Evolutionary conservation across 2,329 filamentous ascomycete genomes (phyloP).

Genomic region (Colletotrichum musicola): DNA sequence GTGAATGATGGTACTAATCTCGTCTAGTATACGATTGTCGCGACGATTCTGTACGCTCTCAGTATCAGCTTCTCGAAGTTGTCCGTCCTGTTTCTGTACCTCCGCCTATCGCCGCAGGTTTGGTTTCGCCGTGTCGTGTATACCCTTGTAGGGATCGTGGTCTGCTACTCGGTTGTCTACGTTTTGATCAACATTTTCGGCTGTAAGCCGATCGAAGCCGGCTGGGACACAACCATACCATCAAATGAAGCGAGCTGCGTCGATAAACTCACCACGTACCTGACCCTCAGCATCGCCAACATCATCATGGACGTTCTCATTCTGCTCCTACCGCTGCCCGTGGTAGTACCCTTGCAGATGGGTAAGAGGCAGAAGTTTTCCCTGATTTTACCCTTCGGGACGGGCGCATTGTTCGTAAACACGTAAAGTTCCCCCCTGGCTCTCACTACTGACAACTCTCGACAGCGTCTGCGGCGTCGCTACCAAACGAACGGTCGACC

Average conservation of each 20-base stretch:
- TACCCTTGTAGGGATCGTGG: constrained; percentile 48
- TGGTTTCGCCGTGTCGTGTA: constrained; percentile 38
- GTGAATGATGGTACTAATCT: background rate
- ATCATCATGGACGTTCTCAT: constrained; percentile 31
- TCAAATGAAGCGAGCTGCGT: constrained; percentile 15
- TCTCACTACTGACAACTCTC: constrained; percentile 5
- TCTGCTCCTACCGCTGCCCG: constrained; percentile 18
- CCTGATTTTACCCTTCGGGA: constrained; percentile 24
- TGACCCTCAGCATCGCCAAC: constrained; percentile 29
- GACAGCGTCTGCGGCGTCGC: constrained; percentile 45
- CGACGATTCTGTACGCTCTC: constrained; percentile 22
- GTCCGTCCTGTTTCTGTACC: constrained; percentile 31
- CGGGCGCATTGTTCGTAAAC: constrained; percentile 11
- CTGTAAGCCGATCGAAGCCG: constrained; percentile 8
- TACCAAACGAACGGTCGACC: constrained; percentile 45
- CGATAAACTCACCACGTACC: constrained; percentile 15
- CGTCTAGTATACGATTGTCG: background rate
- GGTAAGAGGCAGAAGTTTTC: constrained; percentile 27
- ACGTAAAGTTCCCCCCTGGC: background rate
- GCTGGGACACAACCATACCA: constrained; percentile 16
- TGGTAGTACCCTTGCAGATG: constrained; percentile 26
- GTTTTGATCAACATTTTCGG: constrained; percentile 16
- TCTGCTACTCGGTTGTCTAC: constrained; percentile 46
- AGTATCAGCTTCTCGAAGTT: constrained; percentile 33
- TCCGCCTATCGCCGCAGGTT: constrained; percentile 14